Evolutionary conservation across 163 green algal genomes (phyloP).

Genomic region (Trebouxiophyceae sp.): DNA sequence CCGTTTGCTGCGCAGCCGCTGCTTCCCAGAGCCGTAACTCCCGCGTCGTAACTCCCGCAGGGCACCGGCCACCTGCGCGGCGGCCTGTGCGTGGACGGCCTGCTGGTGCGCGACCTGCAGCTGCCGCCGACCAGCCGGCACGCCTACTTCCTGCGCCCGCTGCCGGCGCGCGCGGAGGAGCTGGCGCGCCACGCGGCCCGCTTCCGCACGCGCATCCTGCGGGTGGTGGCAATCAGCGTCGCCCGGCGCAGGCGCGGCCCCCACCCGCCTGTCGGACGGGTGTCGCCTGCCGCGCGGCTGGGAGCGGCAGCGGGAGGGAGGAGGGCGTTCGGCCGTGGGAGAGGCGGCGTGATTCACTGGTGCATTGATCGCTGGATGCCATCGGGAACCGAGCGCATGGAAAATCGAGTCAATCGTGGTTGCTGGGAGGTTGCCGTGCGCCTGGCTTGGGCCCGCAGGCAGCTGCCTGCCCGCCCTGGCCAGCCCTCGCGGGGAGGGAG

Average conservation of each 20-base stretch:
- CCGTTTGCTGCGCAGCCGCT: neutral
- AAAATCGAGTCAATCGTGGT: too few species aligned
- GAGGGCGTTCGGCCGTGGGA: too few species aligned
- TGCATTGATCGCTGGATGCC: too few species aligned
- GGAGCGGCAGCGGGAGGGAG: too few species aligned
- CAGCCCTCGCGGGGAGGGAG: too few species aligned
- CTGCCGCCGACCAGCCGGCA: slow-evolving; percentile 27
- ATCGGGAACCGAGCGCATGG: too few species aligned
- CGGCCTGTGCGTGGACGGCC: slow-evolving; percentile 26
- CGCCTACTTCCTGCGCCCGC: slow-evolving; percentile 42
- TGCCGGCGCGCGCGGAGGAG: slow-evolving; percentile 30
- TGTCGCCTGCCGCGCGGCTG: too few species aligned
- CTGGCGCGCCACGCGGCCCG: slow-evolving; percentile 17
- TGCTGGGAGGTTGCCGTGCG: too few species aligned
- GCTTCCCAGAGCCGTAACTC: neutral
- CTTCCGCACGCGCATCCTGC: slow-evolving; percentile 31
- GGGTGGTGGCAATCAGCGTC: slow-evolving; percentile 11
- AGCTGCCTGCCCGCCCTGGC: too few species aligned
- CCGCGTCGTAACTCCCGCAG: neutral
- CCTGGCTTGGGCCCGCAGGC: too few species aligned
- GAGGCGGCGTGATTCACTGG: too few species aligned
- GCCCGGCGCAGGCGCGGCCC: slow-evolving; percentile 8
- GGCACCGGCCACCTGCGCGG: slow-evolving; percentile 2
- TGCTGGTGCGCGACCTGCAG: slow-evolving; percentile 46
- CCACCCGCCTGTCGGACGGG: too few species aligned